phyloP scores from a whole-genome alignment of 2,329 filamentous ascomycete genomes.

The Tolypocladium amazonense region DNA sequence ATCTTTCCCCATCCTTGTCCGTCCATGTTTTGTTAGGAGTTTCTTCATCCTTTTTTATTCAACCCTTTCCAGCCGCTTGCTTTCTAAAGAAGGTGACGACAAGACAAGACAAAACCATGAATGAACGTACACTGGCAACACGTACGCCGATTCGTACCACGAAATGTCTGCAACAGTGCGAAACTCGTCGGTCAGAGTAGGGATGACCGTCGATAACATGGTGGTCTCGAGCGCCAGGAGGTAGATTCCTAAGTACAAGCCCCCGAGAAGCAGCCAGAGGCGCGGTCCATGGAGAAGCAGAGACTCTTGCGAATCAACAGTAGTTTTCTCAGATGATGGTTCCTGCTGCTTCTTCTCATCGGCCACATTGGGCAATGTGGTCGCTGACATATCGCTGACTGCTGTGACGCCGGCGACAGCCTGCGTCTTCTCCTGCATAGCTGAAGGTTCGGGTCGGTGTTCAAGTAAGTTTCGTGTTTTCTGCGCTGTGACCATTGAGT shows the following conservation, averaged over 20 bases:
- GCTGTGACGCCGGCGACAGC: neutral
- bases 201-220: neutral
- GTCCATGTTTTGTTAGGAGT: neutral
- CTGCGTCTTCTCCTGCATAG: neutral
- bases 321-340: neutral
- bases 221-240: neutral
- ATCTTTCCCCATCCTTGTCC: neutral
- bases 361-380: neutral
- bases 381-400: neutral
- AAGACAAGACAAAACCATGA: neutral
- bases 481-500: neutral
- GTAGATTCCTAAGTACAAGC: neutral
- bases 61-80: neutral
- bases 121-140: neutral
- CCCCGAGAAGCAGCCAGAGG: neutral
- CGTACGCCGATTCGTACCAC: neutral
- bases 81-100: neutral
- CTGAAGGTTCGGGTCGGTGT: neutral
- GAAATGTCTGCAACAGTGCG: neutral
- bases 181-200: neutral
- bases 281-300: neutral
- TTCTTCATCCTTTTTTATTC: neutral
- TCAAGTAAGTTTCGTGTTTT: too few relatives aligned
- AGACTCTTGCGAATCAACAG: neutral
- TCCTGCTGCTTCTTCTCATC: neutral